These are phyloP conservation scores for Porphyrellus cyaneotinctus DNA, from an alignment of 768 basidiomycete species.

Conservation along the genomic window DNA sequence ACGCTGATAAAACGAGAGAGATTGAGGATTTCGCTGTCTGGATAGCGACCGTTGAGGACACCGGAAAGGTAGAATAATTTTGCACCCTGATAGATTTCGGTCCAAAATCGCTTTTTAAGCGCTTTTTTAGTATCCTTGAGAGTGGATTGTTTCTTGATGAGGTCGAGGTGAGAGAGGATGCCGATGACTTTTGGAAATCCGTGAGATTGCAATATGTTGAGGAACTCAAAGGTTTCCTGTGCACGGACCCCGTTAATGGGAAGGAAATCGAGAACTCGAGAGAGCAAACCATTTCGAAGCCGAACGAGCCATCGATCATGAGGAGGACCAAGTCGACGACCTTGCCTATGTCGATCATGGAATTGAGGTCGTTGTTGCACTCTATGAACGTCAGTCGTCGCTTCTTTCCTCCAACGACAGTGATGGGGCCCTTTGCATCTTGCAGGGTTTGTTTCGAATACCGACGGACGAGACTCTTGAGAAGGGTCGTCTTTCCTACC, in stretches of 20 bases:
- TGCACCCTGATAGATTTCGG: slow-evolving; percentile 97
- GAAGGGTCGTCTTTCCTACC: slow-evolving; percentile 92
- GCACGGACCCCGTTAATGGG: not conserved
- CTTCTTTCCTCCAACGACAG: slow-evolving; percentile 91
- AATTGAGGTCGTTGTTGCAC: slow-evolving; percentile 95
- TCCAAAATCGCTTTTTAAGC: slow-evolving; percentile 98
- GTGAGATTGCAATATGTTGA: slow-evolving; percentile 94
- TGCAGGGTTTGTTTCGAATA: slow-evolving; percentile 92
- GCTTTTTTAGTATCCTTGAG: slow-evolving; percentile 89
- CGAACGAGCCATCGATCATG: slow-evolving; percentile 97
- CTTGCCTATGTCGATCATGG: slow-evolving; percentile 98
- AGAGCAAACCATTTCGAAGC: slow-evolving; percentile 92
- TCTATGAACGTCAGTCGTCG: slow-evolving; percentile 93
- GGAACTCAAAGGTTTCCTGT: slow-evolving; percentile 98
- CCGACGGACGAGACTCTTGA: slow-evolving; percentile 86
- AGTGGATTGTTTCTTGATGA: slow-evolving; percentile 87
- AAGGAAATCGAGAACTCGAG: accelerated
- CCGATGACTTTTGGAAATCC: slow-evolving; percentile 99
- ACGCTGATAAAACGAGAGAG: slow-evolving; percentile 94
- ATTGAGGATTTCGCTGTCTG: slow-evolving; percentile 94
- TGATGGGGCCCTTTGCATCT: slow-evolving; percentile 90
- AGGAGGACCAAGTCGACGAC: slow-evolving; percentile 93
- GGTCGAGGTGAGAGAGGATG: slow-evolving; percentile 91
- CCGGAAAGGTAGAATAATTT: slow-evolving; percentile 98
- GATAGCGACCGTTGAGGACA: slow-evolving; percentile 95